A percentile compares a stretch with the other conserved stretches of the same genome.
Evolutionary conservation across 345 rosid genomes (phyloP).

Genomic region (Laguncularia racemosa): DNA sequence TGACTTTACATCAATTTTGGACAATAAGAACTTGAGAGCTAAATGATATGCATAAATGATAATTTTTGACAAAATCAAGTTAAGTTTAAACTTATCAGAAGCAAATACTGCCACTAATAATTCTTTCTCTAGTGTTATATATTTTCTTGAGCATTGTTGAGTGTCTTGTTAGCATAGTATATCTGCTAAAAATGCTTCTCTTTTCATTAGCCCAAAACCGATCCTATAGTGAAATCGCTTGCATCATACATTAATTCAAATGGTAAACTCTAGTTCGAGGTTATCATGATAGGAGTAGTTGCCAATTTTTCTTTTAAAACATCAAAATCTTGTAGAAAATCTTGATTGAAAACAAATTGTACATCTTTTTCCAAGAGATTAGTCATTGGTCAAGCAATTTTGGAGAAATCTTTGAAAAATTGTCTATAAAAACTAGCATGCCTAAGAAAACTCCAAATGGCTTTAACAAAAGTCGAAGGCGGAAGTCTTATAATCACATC

Average conservation of each 20-base stretch:
- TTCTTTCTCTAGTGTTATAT: slow-evolving; percentile 1
- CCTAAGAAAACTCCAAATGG: neutral
- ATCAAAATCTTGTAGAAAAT: neutral
- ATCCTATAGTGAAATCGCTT: neutral
- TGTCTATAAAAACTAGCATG: slow-evolving; percentile 1
- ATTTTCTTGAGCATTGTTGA: neutral
- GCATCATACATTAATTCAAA: slow-evolving; percentile 1
- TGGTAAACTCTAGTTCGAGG: neutral
- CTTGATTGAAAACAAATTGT: neutral
- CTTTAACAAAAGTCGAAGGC: neutral
- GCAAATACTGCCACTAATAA: neutral
- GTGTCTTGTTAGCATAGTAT: neutral
- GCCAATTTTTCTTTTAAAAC: neutral
- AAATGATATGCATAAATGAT: slow-evolving; percentile 1
- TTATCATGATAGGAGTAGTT: neutral
- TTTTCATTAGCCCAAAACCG: neutral
- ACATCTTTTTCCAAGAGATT: neutral
- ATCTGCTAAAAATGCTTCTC: neutral
- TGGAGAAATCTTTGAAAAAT: slow-evolving; percentile 2
- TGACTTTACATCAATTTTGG: slow-evolving; percentile 1
- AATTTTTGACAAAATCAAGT: neutral
- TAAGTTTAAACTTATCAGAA: neutral
- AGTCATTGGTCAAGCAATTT: neutral
- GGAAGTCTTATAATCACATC: no score
- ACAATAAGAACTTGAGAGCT: neutral